These are phyloP conservation scores for Litsea cubeba DNA, from an alignment of 164 flowering plant species.

Conservation along the genomic window DNA sequence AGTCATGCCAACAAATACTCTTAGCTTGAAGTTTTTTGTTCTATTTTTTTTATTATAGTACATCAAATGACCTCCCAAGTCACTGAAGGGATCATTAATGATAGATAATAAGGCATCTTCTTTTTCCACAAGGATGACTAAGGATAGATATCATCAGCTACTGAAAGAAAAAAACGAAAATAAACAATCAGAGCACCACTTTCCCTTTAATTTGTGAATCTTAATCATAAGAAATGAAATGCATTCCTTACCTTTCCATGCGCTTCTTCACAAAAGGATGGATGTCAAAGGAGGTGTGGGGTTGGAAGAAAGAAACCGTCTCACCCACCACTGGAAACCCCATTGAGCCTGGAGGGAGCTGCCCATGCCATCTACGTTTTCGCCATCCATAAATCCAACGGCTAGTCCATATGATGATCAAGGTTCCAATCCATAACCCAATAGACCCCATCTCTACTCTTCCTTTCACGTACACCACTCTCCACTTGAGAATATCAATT, in stretches of 20 bases:
- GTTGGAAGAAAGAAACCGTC: slow-evolving; percentile 28
- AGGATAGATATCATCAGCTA: not conserved
- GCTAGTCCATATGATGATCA: slow-evolving; percentile 19
- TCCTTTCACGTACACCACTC: not conserved
- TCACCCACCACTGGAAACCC: slow-evolving; percentile 36
- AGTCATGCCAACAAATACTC: not conserved
- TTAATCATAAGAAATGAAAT: no score
- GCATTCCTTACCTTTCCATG: slow-evolving; percentile 21
- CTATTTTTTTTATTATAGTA: not conserved
- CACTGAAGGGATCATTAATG: no score
- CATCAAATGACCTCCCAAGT: not conserved
- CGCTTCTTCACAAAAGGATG: slow-evolving; percentile 29
- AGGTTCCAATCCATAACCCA: slow-evolving; percentile 16
- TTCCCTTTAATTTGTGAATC: not conserved
- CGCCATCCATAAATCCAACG: slow-evolving; percentile 31
- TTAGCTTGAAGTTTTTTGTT: not conserved
- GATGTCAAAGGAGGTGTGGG: slow-evolving; percentile 22
- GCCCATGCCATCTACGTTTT: slow-evolving; percentile 29
- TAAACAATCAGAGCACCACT: not conserved
- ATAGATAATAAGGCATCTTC: no score
- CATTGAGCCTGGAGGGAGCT: slow-evolving; percentile 39
- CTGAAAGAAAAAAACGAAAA: not conserved
- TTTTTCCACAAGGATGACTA: no score
- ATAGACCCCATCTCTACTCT: slow-evolving; percentile 19
- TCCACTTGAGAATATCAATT: no score